Evolutionary conservation across 768 basidiomycete species (phyloP).

Genomic region (Rubroboletus satanas): DNA sequence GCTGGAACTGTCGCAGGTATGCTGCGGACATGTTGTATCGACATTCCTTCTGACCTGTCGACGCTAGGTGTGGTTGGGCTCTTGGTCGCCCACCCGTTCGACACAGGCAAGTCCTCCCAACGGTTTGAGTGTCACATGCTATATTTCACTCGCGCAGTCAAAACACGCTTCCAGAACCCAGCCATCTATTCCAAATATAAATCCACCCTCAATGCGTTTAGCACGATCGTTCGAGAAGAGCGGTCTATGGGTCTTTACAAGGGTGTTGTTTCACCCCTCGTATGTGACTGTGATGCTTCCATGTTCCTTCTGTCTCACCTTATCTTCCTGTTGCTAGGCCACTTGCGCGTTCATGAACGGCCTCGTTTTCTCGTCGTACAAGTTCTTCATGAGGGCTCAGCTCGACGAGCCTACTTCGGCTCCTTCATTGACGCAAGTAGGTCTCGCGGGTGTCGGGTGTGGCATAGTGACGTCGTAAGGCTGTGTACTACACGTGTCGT

Average conservation of each 20-base stretch:
- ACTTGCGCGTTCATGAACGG: conserved; percentile 79
- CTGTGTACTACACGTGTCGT: conserved; percentile 2
- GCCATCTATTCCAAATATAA: conserved; percentile 52
- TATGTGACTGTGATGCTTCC: conserved; percentile 31
- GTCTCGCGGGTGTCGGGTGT: conserved; percentile 53
- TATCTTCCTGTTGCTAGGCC: conserved; percentile 37
- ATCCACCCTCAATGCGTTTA: conserved; percentile 61
- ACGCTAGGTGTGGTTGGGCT: conserved; percentile 55
- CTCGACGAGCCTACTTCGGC: conserved; percentile 40
- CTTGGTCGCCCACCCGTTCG: conserved; percentile 73
- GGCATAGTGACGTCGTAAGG: conserved; percentile 77
- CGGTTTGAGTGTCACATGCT: neutral
- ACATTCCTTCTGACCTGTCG: neutral
- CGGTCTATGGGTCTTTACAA: conserved; percentile 65
- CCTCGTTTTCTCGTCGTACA: conserved; percentile 81
- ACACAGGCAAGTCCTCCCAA: conserved; percentile 47
- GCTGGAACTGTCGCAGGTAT: conserved; percentile 70
- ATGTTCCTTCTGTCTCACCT: neutral
- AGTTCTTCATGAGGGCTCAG: conserved; percentile 70
- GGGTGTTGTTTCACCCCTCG: conserved; percentile 78
- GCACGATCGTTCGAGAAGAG: conserved; percentile 69
- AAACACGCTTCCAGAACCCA: conserved; percentile 76
- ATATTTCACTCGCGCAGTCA: conserved; percentile 44
- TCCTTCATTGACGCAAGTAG: conserved; percentile 69
- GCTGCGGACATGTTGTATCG: too few relatives aligned